phyloP scores from a whole-genome alignment of 164 flowering plant species.

The Warburgia ugandensis region DNA sequence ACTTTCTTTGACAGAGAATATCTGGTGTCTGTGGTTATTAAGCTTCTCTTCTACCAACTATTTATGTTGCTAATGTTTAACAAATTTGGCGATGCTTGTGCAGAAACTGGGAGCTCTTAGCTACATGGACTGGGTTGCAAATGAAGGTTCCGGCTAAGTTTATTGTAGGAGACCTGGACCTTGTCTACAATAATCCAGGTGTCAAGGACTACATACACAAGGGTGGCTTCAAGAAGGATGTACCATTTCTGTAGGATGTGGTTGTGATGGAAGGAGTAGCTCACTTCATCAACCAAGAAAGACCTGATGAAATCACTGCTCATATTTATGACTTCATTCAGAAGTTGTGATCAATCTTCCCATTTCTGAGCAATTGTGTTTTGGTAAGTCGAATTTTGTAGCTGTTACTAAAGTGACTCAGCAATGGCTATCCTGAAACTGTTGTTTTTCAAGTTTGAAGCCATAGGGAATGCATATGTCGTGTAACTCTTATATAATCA shows the following conservation, averaged over 20 bases:
- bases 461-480: too few relatives aligned
- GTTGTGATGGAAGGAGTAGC: slow-evolving; percentile 27
- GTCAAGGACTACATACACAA: slow-evolving; percentile 23
- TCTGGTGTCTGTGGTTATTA: too few relatives aligned
- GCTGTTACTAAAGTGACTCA: too few relatives aligned
- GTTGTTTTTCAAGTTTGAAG: too few relatives aligned
- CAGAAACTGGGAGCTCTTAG: slow-evolving; percentile 44
- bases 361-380: too few relatives aligned
- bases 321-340: slow-evolving; percentile 27
- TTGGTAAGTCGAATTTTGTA: too few relatives aligned
- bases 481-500: too few relatives aligned
- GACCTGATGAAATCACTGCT: slow-evolving; percentile 20
- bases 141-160: slow-evolving; percentile 36
- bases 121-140: slow-evolving; percentile 40
- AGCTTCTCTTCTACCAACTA: too few relatives aligned
- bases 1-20: too few relatives aligned
- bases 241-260: slow-evolving; percentile 13
- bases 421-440: too few relatives aligned
- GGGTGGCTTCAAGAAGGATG: slow-evolving; percentile 22
- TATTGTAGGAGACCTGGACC: slow-evolving; percentile 35
- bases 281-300: slow-evolving; percentile 30
- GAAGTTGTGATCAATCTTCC: slow-evolving; percentile 13
- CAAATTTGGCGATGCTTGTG: not conserved
- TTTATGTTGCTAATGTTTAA: too few relatives aligned
- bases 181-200: slow-evolving; percentile 23